Percentiles rank a stretch among this genome's conserved stretches.
These are phyloP conservation scores for Stephanodiscus minutulus DNA, from an alignment of 108 stramenopile genomes.

Conservation along the genomic window DNA sequence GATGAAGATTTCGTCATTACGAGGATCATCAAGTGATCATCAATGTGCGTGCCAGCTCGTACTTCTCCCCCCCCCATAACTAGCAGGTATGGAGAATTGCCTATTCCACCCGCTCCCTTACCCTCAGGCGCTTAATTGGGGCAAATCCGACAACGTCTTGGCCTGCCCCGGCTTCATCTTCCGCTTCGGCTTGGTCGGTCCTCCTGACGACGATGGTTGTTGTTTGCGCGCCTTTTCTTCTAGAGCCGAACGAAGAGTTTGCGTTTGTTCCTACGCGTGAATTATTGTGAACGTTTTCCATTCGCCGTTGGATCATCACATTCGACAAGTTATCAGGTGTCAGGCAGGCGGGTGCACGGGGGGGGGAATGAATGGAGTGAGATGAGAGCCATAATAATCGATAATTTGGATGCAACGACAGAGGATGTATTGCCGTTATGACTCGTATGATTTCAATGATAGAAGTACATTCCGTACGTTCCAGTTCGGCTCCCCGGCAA, in stretches of 20 bases:
- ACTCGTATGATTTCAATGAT: constrained; percentile 69
- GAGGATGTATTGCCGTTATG: constrained; percentile 72
- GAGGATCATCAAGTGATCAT: constrained; percentile 29
- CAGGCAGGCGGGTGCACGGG: not conserved
- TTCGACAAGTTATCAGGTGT: not conserved
- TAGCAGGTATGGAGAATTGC: constrained; percentile 8
- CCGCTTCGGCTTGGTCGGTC: constrained; percentile 50
- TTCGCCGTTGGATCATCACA: not conserved
- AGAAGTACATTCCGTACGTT: constrained; percentile 65
- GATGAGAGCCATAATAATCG: not conserved
- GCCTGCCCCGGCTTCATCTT: constrained; percentile 85
- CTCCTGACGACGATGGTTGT: constrained; percentile 35
- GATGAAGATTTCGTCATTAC: constrained; percentile 33
- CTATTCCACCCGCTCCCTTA: constrained; percentile 59
- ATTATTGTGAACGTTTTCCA: not conserved
- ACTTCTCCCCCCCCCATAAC: not conserved
- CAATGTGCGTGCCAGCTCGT: constrained; percentile 7
- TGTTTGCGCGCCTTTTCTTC: constrained; percentile 74
- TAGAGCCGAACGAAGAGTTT: constrained; percentile 75
- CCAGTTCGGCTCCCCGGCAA: constrained; percentile 21
- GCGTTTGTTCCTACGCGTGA: constrained; percentile 57
- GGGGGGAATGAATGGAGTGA: not conserved
- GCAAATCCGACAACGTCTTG: constrained; percentile 85
- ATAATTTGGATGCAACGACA: constrained; percentile 3
- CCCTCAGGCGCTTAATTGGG: constrained; percentile 88